Evolutionary conservation across 2,329 filamentous ascomycete genomes (phyloP).

Genomic region (Pseudofabraea citricarpa): DNA sequence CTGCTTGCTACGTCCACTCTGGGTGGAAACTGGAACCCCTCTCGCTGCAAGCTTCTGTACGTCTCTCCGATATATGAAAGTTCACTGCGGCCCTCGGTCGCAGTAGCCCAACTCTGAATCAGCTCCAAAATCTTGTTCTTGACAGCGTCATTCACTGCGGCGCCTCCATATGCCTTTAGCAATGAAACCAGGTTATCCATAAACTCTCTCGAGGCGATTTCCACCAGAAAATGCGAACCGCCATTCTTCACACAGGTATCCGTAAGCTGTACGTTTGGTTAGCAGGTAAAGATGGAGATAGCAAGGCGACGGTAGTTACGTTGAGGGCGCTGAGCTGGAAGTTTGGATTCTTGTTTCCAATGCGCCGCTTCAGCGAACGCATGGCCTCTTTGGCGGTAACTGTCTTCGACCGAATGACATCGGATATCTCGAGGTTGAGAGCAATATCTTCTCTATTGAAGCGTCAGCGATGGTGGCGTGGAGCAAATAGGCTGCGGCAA

Average conservation of each 20-base stretch:
- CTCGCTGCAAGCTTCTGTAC: slow-evolving; percentile 74
- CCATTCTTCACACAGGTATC: slow-evolving; percentile 99
- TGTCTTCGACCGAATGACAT: slow-evolving; percentile 94
- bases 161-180: slow-evolving; percentile 70
- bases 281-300: slow-evolving; percentile 22
- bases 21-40: slow-evolving; percentile 87
- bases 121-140: slow-evolving; percentile 87
- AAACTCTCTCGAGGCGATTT: slow-evolving; percentile 95
- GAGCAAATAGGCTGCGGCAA: slow-evolving; percentile 4
- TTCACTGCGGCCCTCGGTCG: slow-evolving; percentile 79
- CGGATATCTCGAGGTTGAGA: slow-evolving; percentile 95
- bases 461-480: not conserved
- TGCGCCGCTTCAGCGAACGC: slow-evolving; percentile 88
- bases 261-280: slow-evolving; percentile 59
- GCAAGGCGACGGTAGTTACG: slow-evolving; percentile 39
- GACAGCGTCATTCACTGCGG: slow-evolving; percentile 78
- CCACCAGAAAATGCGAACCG: slow-evolving; percentile 86
- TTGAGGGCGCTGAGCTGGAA: slow-evolving; percentile 92
- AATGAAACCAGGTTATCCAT: slow-evolving; percentile 96
- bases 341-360: slow-evolving; percentile 97
- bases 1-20: slow-evolving; percentile 83
- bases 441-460: slow-evolving; percentile 81
- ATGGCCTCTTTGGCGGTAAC: slow-evolving; percentile 97
- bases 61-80: slow-evolving; percentile 84
- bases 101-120: slow-evolving; percentile 88